Base-by-base conservation (phyloP, 2,329 filamentous ascomycete genomes). In the Alternaria infectoria region DNA sequence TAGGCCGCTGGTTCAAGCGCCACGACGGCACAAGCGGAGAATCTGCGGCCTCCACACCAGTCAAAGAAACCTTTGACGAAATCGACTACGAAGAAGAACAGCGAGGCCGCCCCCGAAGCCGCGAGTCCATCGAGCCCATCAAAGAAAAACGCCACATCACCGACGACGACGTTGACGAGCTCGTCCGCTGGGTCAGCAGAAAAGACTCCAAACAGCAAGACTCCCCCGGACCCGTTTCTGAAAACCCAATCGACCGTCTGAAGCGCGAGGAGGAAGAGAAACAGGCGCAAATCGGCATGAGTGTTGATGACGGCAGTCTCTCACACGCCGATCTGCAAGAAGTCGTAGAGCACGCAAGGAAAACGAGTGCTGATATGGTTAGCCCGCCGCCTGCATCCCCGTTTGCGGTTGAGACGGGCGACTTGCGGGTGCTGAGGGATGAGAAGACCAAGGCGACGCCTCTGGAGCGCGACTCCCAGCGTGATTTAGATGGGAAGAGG, bases 11-110 rank as follows among this genome's bases (percentile, higher is more conserved):
- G 69, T 59, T 67, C 46, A 66, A 59, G 44, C 69, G 68, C 3
- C 54, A 67, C n/a, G 72, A 75, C 17, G 62, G 57, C 9, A 74
- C 73, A 13, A 76, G 72, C 26, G 74, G 72, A 6, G 69, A 74
- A 40, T 75, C 72, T 3, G 57, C 25, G 51, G 57, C 51, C 8
- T 61, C 28, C 6, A 51, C 49, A 5, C 57, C 67, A 1, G 45
- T 61, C 10, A 59, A 57, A 19, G 59, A 64, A 6, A 44, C 19
- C 10, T 52, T 46, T 15, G 36, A 59, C 7, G 45, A 59, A 13
- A 7, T 47, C 3, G 52, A 63, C n/a, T n/a, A n/a, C 2, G 57
- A 51, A 17, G 61, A 62, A 4, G 54, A 62, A 23, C 40, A 45
- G 26, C 62, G 66, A 47, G 68, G 64, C 23, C 66, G 66, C 4